Base-by-base conservation (phyloP, 1,284 basidiomycete species). In the Ustilago loliicola region DNA sequence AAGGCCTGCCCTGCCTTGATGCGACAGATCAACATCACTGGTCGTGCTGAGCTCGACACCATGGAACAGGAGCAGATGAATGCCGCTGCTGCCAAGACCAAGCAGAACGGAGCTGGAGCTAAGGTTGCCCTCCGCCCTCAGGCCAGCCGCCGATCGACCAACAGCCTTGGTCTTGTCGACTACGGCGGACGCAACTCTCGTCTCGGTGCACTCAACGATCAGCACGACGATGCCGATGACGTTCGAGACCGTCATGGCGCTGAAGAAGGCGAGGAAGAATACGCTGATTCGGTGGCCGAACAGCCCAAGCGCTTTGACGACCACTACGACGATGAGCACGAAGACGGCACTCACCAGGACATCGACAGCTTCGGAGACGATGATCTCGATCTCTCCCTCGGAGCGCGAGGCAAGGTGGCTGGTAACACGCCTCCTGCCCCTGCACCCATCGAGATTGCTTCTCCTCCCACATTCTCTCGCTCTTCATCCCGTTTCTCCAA, bases 401-500 rank as follows among this genome's bases (percentile, higher is more conserved):
- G 55, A n/a, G 58, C 63, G 8, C 50, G 51, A 32, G 53, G 57
- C 32, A 72, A 72, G 52, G 64, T 72, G n/a, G 63, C 69, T n/a
- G 69, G 69, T 8, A 50, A 55, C 17, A 23, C 40, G 9, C 53
- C 60, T 40, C 54, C 63, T 13, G 34, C 51, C 2, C 55, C 63
- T 2, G 59, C 63, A 10, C 48, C 48, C 3, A 21, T 54, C 36
- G 68, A 71, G 55, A 42, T 59, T 0, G 27, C 45, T 1, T 11
- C 60, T 25, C 63, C 60, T 29, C 69, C 69, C 15, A 66, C 65
- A 5, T 67, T 67, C 19, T 64, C 57, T 19, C 70, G 70, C 29
- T 67, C 61, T 10, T 72, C 70, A 30, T 67, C 72, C 45, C 72
- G 72, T 38, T 70, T 75, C 60, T 66, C 66, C 13, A 70, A 70